A percentile compares a stretch with the other conserved stretches of the same genome.
phyloP scores from a whole-genome alignment of 768 basidiomycete genomes.

The Panus rudis region DNA sequence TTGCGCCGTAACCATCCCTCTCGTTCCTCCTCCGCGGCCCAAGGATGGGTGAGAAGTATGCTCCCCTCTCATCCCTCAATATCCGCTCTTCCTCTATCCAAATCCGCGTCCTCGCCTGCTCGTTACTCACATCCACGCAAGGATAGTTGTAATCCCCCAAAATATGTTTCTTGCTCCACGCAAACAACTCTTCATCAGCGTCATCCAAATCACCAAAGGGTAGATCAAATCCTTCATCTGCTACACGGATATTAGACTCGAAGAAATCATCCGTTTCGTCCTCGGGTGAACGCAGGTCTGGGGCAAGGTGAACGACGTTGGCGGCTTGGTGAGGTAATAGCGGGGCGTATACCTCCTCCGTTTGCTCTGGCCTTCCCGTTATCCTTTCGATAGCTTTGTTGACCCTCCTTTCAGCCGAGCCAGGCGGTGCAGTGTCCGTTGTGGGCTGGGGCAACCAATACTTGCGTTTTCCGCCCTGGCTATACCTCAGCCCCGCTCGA shows the following conservation, averaged over 20 bases:
- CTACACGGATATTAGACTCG: constrained; percentile 21
- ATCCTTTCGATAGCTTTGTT: constrained; percentile 35
- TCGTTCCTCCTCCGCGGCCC: constrained; percentile 32
- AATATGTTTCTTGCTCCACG: constrained; percentile 67
- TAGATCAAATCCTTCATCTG: constrained; percentile 43
- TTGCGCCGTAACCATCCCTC: constrained; percentile 51
- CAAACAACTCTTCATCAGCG: constrained; percentile 70
- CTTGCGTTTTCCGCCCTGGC: constrained; percentile 83
- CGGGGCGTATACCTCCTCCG: constrained; percentile 67
- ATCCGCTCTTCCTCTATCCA: constrained; percentile 87
- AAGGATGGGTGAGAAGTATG: constrained; percentile 59
- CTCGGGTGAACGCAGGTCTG: constrained; percentile 37
- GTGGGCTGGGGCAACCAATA: constrained; percentile 88
- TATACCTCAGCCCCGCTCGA: constrained; percentile 86
- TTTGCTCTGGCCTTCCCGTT: constrained; percentile 32
- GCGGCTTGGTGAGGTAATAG: constrained; percentile 58
- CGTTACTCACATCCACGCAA: constrained; percentile 79
- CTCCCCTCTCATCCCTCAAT: constrained; percentile 64
- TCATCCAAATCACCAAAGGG: constrained; percentile 66
- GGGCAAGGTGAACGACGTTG: constrained; percentile 57
- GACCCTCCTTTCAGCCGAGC: constrained; percentile 34
- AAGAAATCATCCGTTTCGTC: constrained; percentile 15
- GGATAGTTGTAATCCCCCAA: constrained; percentile 93
- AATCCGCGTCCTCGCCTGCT: constrained; percentile 54
- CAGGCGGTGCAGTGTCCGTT: constrained; percentile 30